phyloP scores from a whole-genome alignment of 2,329 filamentous ascomycete genomes.

The Aspergillus sp. region DNA sequence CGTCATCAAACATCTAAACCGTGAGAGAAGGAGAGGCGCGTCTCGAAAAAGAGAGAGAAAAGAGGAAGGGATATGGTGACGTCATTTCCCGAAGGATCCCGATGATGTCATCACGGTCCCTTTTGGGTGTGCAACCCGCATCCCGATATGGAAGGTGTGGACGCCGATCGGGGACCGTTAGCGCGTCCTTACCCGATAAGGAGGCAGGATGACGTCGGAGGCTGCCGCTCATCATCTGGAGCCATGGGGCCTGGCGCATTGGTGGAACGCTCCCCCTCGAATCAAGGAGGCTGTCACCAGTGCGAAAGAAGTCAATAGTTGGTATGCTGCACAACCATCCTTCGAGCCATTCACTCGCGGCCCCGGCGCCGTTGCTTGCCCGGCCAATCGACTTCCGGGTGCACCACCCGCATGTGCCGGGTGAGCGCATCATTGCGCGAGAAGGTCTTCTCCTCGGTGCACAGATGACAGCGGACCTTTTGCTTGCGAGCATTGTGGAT shows the following conservation, averaged over 20 bases:
- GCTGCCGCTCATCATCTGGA: conserved; percentile 18
- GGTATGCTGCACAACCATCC: conserved; percentile 2
- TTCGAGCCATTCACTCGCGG: conserved; percentile 26
- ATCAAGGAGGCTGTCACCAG: conserved; percentile 4
- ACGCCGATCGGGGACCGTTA: conserved; percentile 19
- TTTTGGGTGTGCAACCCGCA: conserved; percentile 12
- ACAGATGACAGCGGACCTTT: conserved; percentile 89
- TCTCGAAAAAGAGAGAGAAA: neutral
- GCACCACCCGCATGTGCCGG: conserved; percentile 89
- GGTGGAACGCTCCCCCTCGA: neutral
- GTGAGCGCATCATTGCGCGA: conserved; percentile 93
- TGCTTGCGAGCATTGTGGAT: conserved; percentile 94
- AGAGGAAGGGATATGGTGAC: conserved; percentile 3
- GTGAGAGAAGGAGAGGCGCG: conserved; percentile 1
- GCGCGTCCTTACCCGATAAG: conserved; percentile 16
- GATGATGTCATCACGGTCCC: conserved; percentile 22
- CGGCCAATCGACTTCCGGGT: conserved; percentile 82
- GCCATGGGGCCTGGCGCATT: conserved; percentile 7
- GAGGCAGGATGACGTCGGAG: conserved; percentile 22
- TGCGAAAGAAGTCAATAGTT: conserved; percentile 3
- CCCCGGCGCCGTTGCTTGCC: conserved; percentile 56
- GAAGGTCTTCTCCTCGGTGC: conserved; percentile 95
- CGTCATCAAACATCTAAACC: conserved; percentile 13
- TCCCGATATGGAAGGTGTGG: conserved; percentile 12
- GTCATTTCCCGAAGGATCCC: conserved; percentile 6